Evolutionary conservation across 2,329 filamentous ascomycete species (phyloP).

Genomic region (Colletotrichum sp.): DNA sequence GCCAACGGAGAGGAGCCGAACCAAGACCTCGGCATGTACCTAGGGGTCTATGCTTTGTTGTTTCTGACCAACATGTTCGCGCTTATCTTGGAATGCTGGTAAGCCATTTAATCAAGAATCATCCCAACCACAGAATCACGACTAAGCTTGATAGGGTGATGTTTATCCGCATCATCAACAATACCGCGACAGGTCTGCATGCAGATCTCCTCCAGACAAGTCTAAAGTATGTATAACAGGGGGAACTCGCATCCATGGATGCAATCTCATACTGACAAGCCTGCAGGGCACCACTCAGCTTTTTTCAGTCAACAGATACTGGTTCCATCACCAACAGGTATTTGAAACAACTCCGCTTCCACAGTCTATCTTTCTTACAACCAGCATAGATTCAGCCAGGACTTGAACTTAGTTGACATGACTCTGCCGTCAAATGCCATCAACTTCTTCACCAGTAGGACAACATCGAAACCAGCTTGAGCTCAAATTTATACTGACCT

Average conservation of each 20-base stretch:
- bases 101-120: neutral
- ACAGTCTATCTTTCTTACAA: neutral
- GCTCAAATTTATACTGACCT: neutral
- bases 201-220: neutral
- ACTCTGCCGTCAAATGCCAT: neutral
- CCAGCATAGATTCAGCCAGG: neutral
- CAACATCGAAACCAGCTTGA: no score
- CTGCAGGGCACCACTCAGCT: neutral
- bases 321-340: neutral
- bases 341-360: rapidly evolving
- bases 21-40: neutral
- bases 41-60: neutral
- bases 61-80: neutral
- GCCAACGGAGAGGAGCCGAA: neutral
- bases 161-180: slow-evolving; percentile 4
- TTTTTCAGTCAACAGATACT: neutral
- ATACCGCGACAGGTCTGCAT: neutral
- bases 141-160: neutral
- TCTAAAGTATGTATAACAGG: neutral
- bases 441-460: neutral
- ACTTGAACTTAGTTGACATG: neutral
- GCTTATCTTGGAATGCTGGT: neutral
- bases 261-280: neutral
- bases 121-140: neutral
- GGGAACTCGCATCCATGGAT: rapidly evolving